Percentiles rank a stretch among this genome's conserved stretches.
Evolutionary conservation across 805 yeast genomes (phyloP).

Genomic region (Kuraishia molischiana): DNA sequence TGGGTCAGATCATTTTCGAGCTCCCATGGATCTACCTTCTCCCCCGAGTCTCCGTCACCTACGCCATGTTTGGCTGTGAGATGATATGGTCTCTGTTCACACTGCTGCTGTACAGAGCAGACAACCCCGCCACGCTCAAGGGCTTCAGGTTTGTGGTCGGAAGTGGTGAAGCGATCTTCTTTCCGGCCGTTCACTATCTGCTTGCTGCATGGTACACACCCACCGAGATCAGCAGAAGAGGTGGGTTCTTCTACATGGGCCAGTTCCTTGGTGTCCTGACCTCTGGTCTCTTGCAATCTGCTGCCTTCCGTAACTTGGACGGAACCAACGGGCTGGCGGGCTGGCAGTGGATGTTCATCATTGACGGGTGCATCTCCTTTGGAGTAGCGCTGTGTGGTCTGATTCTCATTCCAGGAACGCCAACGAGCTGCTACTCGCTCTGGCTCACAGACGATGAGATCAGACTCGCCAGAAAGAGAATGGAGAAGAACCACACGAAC

Average conservation of each 20-base stretch:
- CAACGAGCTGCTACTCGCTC: constrained; percentile 40
- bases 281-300: constrained; percentile 50
- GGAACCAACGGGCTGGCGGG: constrained; percentile 42
- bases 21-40: constrained; percentile 1
- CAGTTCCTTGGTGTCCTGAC: constrained; percentile 53
- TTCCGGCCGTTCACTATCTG: constrained; percentile 51
- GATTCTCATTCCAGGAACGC: constrained; percentile 51
- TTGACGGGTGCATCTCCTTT: constrained; percentile 51
- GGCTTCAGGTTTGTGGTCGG: constrained; percentile 57
- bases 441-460: constrained; percentile 49
- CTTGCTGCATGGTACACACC: constrained; percentile 48
- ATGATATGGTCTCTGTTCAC: constrained; percentile 18
- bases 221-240: constrained; percentile 47
- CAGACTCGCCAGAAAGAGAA: constrained; percentile 35
- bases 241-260: constrained; percentile 50
- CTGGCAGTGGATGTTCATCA: constrained; percentile 62
- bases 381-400: constrained; percentile 19
- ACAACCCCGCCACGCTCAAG: constrained; percentile 38
- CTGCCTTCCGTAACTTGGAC: constrained; percentile 31
- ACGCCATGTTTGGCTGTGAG: constrained; percentile 12
- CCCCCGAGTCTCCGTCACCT: constrained; percentile 4
- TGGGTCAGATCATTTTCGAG: constrained; percentile 15
- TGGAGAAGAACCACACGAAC: constrained; percentile 24
- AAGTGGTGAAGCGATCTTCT: constrained; percentile 52
- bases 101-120: constrained; percentile 15